phyloP scores from a whole-genome alignment of 305 asterid species.

The Fraxinus sp. region DNA sequence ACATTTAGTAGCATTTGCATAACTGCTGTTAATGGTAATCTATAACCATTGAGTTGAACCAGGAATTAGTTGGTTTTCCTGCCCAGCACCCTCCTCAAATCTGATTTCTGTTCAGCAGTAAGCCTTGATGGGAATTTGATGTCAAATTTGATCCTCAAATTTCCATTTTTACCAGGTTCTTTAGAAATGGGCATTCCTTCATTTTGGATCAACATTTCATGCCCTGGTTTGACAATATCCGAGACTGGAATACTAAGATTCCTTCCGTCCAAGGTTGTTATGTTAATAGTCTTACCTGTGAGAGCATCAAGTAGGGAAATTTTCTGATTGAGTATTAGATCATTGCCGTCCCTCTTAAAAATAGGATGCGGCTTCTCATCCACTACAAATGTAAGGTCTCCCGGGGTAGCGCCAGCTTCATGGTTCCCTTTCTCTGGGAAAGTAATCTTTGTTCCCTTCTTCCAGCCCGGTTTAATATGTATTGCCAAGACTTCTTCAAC shows the following conservation, averaged over 20 bases:
- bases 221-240: conserved; percentile 78
- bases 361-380: conserved; percentile 79
- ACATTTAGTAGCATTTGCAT: conserved; percentile 45
- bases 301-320: conserved; percentile 83
- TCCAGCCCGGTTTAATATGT: conserved; percentile 90
- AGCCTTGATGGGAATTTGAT: conserved; percentile 85
- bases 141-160: conserved; percentile 80
- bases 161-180: conserved; percentile 77
- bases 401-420: conserved; percentile 66
- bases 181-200: conserved; percentile 96
- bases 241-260: conserved; percentile 53
- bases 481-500: conserved; percentile 90
- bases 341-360: conserved; percentile 83
- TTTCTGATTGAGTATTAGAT: conserved; percentile 55
- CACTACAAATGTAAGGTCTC: conserved; percentile 78
- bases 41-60: background rate
- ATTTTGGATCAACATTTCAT: conserved; percentile 61
- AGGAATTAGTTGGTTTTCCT: conserved; percentile 37
- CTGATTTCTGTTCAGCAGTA: conserved; percentile 70
- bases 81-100: conserved; percentile 73
- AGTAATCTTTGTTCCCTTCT: conserved; percentile 90
- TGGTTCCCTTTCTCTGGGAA: conserved; percentile 93
- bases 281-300: conserved; percentile 69
- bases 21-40: conserved; percentile 28
- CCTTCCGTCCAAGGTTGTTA: conserved; percentile 73